Conservation (phyloP, 129 eudicot species). For the Centella asiatica region DNA sequence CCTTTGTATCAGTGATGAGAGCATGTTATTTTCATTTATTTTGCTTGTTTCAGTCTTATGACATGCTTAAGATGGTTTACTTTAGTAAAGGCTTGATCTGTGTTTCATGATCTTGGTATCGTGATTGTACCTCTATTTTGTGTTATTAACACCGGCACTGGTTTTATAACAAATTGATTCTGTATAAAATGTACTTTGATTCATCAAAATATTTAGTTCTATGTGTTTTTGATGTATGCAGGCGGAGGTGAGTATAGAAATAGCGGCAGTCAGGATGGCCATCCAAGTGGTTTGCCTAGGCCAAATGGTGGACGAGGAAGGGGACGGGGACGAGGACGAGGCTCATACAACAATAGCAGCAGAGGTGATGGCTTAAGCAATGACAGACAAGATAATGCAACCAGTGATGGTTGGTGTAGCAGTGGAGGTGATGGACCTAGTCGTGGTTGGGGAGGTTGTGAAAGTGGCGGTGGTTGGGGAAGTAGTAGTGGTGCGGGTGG, state of each 20-base stretch:
- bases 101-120: neutral
- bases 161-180: too few relatives aligned
- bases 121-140: too few relatives aligned
- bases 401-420: slow-evolving; percentile 31
- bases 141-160: too few relatives aligned
- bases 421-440: slow-evolving; percentile 25
- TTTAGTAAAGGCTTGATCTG: neutral
- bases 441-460: slow-evolving; percentile 13
- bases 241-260: slow-evolving; percentile 62
- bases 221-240: slow-evolving; percentile 19
- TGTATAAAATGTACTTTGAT: neutral
- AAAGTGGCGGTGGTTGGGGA: slow-evolving; percentile 41
- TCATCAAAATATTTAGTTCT: neutral
- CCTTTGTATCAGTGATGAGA: neutral
- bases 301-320: slow-evolving; percentile 59
- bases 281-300: slow-evolving; percentile 64
- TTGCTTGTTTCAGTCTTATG: neutral
- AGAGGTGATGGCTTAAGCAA: slow-evolving; percentile 31
- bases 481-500: neutral
- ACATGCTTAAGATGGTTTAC: neutral
- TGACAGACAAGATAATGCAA: slow-evolving; percentile 38
- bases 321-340: slow-evolving; percentile 75
- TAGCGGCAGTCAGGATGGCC: slow-evolving; percentile 51
- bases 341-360: slow-evolving; percentile 35
- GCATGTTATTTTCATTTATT: neutral